Evolutionary conservation across 2,329 filamentous ascomycete species (phyloP).

Genomic region (Sordariomycetes sp.): DNA sequence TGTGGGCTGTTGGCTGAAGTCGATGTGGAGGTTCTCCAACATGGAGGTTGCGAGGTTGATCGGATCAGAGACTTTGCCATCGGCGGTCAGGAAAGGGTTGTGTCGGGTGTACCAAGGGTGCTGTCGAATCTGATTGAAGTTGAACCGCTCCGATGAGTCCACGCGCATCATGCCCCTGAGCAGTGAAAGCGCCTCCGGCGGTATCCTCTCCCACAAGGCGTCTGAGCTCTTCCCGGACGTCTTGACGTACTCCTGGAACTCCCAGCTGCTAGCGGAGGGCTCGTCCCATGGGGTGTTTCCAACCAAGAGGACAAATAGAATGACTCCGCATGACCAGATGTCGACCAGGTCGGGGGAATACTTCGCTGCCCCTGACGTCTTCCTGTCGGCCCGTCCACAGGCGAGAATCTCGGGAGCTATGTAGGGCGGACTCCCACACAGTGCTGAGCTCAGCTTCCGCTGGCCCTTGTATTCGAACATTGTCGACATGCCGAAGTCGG

Average conservation of each 20-base stretch:
- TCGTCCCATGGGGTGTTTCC: slow-evolving; percentile 98
- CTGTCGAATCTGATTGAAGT: slow-evolving; percentile 74
- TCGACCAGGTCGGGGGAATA: slow-evolving; percentile 78
- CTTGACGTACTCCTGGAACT: slow-evolving; percentile 79
- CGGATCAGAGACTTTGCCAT: slow-evolving; percentile 70
- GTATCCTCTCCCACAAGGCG: slow-evolving; percentile 75
- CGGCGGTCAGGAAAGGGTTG: slow-evolving; percentile 66
- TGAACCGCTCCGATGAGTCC: slow-evolving; percentile 66
- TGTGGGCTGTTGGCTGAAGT: slow-evolving; percentile 64
- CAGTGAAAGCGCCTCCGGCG: slow-evolving; percentile 65
- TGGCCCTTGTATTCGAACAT: slow-evolving; percentile 85
- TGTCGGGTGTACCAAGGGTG: slow-evolving; percentile 90
- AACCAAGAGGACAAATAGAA: slow-evolving; percentile 90
- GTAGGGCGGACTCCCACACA: slow-evolving; percentile 94
- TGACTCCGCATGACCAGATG: slow-evolving; percentile 95
- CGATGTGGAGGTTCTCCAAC: slow-evolving; percentile 83
- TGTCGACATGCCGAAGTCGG: slow-evolving; percentile 92
- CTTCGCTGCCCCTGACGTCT: slow-evolving; percentile 39
- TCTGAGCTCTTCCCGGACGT: slow-evolving; percentile 76
- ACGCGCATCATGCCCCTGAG: slow-evolving; percentile 90
- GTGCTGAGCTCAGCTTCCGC: slow-evolving; percentile 73
- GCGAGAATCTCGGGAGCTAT: slow-evolving; percentile 85
- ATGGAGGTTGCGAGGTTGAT: slow-evolving; percentile 86
- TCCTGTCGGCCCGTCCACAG: slow-evolving; percentile 38
- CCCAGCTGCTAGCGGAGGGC: slow-evolving; percentile 76